Conservation (phyloP, 768 basidiomycete species). For the Omphalotus guepiniiformis region DNA sequence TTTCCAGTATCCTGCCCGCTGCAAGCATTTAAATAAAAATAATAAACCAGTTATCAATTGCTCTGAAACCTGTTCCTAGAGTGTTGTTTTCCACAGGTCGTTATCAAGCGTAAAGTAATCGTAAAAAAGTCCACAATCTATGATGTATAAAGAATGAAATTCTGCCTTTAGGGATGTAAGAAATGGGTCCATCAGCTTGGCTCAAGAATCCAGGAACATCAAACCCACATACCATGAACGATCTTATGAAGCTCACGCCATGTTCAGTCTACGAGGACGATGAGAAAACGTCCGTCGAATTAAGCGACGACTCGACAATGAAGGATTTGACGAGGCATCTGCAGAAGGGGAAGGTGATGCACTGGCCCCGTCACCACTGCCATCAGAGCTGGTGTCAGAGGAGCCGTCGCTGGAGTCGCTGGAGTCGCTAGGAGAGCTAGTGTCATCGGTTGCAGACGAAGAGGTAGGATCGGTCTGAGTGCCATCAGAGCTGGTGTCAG, state of each 20-base stretch:
- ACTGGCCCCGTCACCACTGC: neutral
- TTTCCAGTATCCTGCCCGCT: too few relatives aligned
- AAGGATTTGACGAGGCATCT: neutral
- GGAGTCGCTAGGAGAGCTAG: neutral
- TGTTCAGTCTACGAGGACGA: conserved; percentile 1
- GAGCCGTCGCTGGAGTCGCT: neutral
- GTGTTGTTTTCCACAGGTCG: conserved; percentile 1
- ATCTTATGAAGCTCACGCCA: neutral
- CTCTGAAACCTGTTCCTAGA: conserved; percentile 4
- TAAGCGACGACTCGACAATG: neutral
- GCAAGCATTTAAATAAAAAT: too few relatives aligned
- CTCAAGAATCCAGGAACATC: neutral
- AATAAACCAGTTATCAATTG: too few relatives aligned
- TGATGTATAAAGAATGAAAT: neutral
- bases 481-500: neutral
- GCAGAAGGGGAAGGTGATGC: neutral
- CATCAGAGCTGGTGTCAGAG: neutral
- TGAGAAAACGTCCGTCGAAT: too few relatives aligned
- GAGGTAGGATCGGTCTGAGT: neutral
- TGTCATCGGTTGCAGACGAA: neutral
- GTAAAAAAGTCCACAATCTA: neutral
- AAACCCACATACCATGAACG: neutral
- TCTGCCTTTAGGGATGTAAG: neutral
- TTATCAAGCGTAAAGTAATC: neutral
- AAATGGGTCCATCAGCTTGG: neutral